These are phyloP conservation scores for Podaxis sp. DNA, from an alignment of 768 basidiomycete genomes.

Conservation along the genomic window DNA sequence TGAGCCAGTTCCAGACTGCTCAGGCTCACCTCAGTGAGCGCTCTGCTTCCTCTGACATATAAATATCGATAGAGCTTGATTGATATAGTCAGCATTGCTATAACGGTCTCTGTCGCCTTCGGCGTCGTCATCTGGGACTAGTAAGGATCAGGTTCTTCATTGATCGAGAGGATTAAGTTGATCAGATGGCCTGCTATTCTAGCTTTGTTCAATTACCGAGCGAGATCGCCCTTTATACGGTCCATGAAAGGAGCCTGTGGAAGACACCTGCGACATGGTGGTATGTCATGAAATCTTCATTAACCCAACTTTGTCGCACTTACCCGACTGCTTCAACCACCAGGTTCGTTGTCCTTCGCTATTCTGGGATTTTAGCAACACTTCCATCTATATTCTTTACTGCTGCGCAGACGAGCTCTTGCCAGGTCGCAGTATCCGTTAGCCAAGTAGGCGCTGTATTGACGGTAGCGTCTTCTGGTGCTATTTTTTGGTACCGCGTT, in stretches of 20 bases:
- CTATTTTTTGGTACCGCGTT: constrained; percentile 9
- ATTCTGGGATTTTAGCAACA: constrained; percentile 8
- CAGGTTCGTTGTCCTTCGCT: constrained; percentile 9
- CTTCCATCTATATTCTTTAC: constrained; percentile 9
- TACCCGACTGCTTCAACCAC: background rate
- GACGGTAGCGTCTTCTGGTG: constrained; percentile 5
- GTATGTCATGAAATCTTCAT: background rate
- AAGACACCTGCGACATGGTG: constrained; percentile 11
- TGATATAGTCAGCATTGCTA: constrained; percentile 5
- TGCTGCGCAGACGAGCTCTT: background rate
- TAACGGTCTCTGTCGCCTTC: constrained; percentile 5
- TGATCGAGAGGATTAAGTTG: background rate
- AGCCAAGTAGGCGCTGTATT: constrained; percentile 5
- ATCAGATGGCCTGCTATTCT: background rate
- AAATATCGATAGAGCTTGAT: background rate
- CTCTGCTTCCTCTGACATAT: no score
- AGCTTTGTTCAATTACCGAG: constrained; percentile 9
- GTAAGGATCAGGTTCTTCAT: background rate
- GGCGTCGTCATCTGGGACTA: constrained; percentile 12
- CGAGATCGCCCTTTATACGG: constrained; percentile 6
- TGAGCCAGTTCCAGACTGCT: background rate
- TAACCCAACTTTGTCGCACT: background rate
- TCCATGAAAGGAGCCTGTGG: constrained; percentile 2
- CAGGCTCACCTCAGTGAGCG: constrained; percentile 7
- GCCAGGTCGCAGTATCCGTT: constrained; percentile 1